Evolutionary conservation across 768 basidiomycete species (phyloP).

Genomic region (Calocera viscosa): DNA sequence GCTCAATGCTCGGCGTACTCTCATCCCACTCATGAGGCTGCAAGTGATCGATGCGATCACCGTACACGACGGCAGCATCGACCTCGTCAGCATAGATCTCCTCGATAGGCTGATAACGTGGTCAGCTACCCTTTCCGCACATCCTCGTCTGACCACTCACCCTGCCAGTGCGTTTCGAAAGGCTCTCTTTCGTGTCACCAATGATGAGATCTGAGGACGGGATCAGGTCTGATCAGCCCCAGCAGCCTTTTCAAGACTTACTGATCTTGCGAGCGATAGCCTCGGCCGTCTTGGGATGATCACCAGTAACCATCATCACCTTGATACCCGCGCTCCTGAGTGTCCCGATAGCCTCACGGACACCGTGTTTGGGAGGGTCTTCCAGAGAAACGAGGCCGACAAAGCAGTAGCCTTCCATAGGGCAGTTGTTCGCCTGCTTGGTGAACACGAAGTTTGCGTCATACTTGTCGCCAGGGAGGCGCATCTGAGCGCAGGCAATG

Average conservation of each 20-base stretch:
- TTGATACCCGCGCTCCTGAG: constrained; percentile 60
- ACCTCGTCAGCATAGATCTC: constrained; percentile 60
- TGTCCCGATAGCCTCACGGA: constrained; percentile 58
- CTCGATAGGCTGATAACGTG: constrained; percentile 27
- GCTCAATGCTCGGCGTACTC: constrained; percentile 31
- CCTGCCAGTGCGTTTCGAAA: constrained; percentile 44
- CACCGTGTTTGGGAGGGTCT: constrained; percentile 59
- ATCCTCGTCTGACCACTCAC: not conserved
- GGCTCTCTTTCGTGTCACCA: constrained; percentile 49
- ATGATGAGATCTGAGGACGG: constrained; percentile 24
- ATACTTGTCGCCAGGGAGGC: constrained; percentile 41
- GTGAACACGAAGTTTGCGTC: constrained; percentile 40
- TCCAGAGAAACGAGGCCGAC: constrained; percentile 54
- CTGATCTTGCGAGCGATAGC: constrained; percentile 61
- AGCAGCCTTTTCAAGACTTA: not conserved
- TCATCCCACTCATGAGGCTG: constrained; percentile 62
- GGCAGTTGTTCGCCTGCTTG: constrained; percentile 43
- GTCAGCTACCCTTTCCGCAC: not conserved
- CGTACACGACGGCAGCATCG: constrained; percentile 52
- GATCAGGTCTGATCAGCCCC: constrained; percentile 32
- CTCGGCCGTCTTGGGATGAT: constrained; percentile 62
- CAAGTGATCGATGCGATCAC: constrained; percentile 51
- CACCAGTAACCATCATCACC: constrained; percentile 42
- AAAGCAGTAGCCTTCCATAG: constrained; percentile 46
- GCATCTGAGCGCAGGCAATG: constrained; percentile 54